A percentile compares a stretch with the other conserved stretches of the same genome.
Conservation (phyloP, 2,329 filamentous ascomycete genomes). For the Microsporum audouinii region DNA sequence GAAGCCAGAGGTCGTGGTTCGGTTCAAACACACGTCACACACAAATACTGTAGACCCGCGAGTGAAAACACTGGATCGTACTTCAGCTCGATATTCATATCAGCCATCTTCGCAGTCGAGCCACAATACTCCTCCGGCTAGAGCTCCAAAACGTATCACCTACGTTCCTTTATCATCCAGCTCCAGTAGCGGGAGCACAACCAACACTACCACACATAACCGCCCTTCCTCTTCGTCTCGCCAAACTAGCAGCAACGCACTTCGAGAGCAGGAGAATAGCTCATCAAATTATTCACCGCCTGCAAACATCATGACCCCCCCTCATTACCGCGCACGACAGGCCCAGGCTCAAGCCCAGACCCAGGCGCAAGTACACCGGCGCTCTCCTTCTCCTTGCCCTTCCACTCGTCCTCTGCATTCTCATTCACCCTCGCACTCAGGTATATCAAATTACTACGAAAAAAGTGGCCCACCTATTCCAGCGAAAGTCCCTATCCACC, state of each 20-base stretch:
- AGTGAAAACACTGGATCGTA: conserved; percentile 15
- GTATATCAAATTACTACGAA: conserved; percentile 21
- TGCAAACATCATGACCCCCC: conserved; percentile 4
- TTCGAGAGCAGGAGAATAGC: conserved; percentile 1
- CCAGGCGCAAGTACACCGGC: neutral
- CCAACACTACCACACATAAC: conserved; percentile 15
- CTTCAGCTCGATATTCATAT: conserved; percentile 16
- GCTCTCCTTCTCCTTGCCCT: conserved; percentile 17
- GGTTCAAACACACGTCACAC: conserved; percentile 33
- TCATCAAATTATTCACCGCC: conserved; percentile 2
- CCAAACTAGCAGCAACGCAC: conserved; percentile 2
- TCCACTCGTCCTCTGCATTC: conserved; percentile 21
- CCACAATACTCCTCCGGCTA: neutral
- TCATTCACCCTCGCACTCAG: conserved; percentile 14
- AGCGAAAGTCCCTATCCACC: conserved; percentile 32
- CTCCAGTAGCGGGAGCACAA: conserved; percentile 13
- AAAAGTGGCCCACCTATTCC: conserved; percentile 32
- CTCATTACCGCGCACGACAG: conserved; percentile 5
- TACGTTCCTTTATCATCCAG: conserved; percentile 6
- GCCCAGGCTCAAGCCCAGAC: neutral
- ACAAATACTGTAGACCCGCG: conserved; percentile 17
- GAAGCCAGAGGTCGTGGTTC: conserved; percentile 39
- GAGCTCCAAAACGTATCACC: conserved; percentile 11
- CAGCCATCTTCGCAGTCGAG: conserved; percentile 8
- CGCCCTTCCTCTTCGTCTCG: conserved; percentile 18